phyloP scores from a whole-genome alignment of 176 grass and related monocot species.

The Lolium multiflorum region DNA sequence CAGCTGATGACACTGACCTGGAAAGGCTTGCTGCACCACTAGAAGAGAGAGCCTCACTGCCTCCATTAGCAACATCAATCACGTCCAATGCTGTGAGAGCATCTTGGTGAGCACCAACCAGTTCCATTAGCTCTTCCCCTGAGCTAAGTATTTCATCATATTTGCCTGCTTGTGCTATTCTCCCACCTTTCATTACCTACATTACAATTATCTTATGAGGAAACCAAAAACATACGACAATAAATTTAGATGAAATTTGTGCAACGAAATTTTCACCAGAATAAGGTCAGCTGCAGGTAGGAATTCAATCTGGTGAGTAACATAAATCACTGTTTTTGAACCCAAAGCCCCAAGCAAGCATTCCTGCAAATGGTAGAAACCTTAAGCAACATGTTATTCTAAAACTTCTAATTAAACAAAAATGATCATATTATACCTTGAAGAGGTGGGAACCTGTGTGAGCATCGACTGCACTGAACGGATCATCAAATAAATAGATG shows the following conservation, averaged over 20 bases:
- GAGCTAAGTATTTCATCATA: too few relatives aligned
- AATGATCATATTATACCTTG: conserved; percentile 29
- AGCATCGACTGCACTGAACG: conserved; percentile 51
- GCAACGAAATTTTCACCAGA: neutral
- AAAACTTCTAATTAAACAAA: neutral
- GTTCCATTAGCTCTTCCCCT: too few relatives aligned
- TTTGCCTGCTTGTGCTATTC: too few relatives aligned
- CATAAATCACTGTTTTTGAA: too few relatives aligned
- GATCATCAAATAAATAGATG: conserved; percentile 49
- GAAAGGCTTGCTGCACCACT: conserved; percentile 52
- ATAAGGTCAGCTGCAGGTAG: too few relatives aligned
- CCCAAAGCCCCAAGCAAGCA: too few relatives aligned
- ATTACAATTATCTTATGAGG: neutral
- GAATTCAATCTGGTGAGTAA: too few relatives aligned
- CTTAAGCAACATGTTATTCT: neutral
- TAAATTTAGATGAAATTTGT: neutral
- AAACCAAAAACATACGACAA: neutral
- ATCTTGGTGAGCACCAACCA: too few relatives aligned
- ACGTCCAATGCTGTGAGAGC: too few relatives aligned
- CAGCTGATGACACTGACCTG: conserved; percentile 39
- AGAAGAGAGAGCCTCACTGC: conserved; percentile 49
- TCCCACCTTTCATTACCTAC: conserved; percentile 65
- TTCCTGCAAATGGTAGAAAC: neutral
- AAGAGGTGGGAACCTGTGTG: conserved; percentile 54
- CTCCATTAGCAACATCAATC: too few relatives aligned